These are phyloP conservation scores for Holtermannia corniformis DNA, from an alignment of 768 basidiomycete species.

Conservation along the genomic window DNA sequence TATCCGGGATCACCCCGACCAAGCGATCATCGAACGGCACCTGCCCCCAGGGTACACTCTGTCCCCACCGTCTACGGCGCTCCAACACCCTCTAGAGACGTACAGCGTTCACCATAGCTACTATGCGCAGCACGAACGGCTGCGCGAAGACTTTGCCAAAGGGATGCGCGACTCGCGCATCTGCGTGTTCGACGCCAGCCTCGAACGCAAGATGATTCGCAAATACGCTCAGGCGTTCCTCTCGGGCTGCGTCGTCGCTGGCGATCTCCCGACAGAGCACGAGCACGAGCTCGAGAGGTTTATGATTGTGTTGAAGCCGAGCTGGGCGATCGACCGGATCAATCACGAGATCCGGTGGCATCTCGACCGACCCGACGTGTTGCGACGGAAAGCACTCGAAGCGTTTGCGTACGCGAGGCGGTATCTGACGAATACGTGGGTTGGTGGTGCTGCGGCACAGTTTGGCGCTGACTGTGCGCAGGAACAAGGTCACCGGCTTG, in stretches of 20 bases:
- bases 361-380: constrained; percentile 20
- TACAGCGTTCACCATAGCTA: constrained; percentile 24
- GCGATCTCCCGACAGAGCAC: constrained; percentile 37
- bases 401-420: constrained; percentile 32
- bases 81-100: constrained; percentile 26
- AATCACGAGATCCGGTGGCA: constrained; percentile 17
- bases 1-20: constrained; percentile 3
- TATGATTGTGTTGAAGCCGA: constrained; percentile 29
- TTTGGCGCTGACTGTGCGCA: background rate
- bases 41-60: constrained; percentile 35
- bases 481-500: constrained; percentile 14
- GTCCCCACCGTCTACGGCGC: constrained; percentile 9
- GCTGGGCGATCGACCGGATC: constrained; percentile 31
- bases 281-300: constrained; percentile 29
- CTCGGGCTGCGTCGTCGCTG: constrained; percentile 35
- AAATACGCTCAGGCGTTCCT: constrained; percentile 39
- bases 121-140: constrained; percentile 24
- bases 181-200: constrained; percentile 38
- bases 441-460: background rate
- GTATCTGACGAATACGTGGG: constrained; percentile 31
- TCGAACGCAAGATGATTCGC: constrained; percentile 37
- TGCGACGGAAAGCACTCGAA: constrained; percentile 33
- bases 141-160: constrained; percentile 32
- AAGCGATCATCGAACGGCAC: constrained; percentile 20
- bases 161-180: constrained; percentile 33